A percentile compares a stretch with the other conserved stretches of the same genome.
Evolutionary conservation across 1,284 basidiomycete species (phyloP).

Genomic region (Fomitopsis schrenkii): DNA sequence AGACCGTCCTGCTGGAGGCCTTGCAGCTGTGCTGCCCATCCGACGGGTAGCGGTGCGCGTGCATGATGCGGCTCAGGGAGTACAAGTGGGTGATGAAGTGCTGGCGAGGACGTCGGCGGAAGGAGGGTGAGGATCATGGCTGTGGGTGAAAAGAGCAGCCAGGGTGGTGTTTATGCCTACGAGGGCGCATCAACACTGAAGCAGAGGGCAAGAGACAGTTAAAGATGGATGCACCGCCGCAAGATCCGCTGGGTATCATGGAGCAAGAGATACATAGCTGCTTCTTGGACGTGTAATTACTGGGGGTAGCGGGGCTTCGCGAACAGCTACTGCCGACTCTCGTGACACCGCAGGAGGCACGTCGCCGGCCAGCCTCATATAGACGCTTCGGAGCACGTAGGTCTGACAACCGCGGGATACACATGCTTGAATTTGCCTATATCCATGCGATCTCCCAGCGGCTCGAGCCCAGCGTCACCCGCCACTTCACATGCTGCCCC

Average conservation of each 20-base stretch:
- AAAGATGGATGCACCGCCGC: not conserved
- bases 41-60: slow-evolving; percentile 41
- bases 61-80: slow-evolving; percentile 21
- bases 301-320: not conserved
- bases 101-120: slow-evolving; percentile 27
- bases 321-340: not conserved
- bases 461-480: not conserved
- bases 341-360: not conserved
- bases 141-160: not conserved
- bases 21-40: slow-evolving; percentile 55
- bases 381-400: not conserved
- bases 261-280: not conserved
- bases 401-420: not conserved
- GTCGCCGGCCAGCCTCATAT: not conserved
- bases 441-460: not conserved
- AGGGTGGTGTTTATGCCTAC: not conserved
- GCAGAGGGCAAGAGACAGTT: not conserved
- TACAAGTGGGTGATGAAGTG: not conserved
- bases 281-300: not conserved
- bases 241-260: not conserved
- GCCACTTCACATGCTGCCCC: not conserved
- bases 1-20: slow-evolving; percentile 51
- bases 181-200: not conserved
- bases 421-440: not conserved
- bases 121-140: slow-evolving; percentile 70